Base-by-base conservation (phyloP, 2,329 filamentous ascomycete species). In the Ophiognomonia clavigignenti-juglandacearum region DNA sequence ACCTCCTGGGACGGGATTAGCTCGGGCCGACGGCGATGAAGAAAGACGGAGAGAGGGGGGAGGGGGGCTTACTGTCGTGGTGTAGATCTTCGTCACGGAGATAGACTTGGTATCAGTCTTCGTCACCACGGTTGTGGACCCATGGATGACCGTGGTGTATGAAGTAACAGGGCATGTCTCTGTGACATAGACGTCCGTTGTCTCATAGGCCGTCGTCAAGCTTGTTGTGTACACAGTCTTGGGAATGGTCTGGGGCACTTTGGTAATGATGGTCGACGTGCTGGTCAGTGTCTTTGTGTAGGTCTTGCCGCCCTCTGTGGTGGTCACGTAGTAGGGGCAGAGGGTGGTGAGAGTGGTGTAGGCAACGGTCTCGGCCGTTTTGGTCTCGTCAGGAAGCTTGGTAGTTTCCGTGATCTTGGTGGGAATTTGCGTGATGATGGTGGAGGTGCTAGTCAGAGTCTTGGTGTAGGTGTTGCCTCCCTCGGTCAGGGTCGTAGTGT, bases 101-200 rank as follows among this genome's bases (percentile, higher is more conserved):
- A 67, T 56, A 6, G 68, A 72, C 57, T 69, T 60, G 3, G 69
- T 72, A 48, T 61, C 60, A 6, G 72, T 75, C 51, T 64, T 54
- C 5, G 68, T 72, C 39, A 72, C 47, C 40, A 67, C 64, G 37
- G 70, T 56, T 9, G 69, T 74, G 39, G 56, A 61, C 20, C 67
- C 68, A 45, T 61, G 56, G 2, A 67, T 64, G 34, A 71, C 61
- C n/a, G 72, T 74, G 5, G 70, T 69, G 56, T 68, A 66, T 42
- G 61, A 61, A 43, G 61, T 67, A 41, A 65, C 68, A 7, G 66
- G 64, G 55, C 57, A 65, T 11, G 68, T 66, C 36, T 68, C 63
- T 19, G 64, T 66, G 43, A 61, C 56, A 44, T 64, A 64, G n/a
- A 71, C 61, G 29, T 67, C 58, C 5, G 65, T 67, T 10, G 59